phyloP scores from a whole-genome alignment of 2,329 filamentous ascomycete genomes.

The Cordyceps farinosa region DNA sequence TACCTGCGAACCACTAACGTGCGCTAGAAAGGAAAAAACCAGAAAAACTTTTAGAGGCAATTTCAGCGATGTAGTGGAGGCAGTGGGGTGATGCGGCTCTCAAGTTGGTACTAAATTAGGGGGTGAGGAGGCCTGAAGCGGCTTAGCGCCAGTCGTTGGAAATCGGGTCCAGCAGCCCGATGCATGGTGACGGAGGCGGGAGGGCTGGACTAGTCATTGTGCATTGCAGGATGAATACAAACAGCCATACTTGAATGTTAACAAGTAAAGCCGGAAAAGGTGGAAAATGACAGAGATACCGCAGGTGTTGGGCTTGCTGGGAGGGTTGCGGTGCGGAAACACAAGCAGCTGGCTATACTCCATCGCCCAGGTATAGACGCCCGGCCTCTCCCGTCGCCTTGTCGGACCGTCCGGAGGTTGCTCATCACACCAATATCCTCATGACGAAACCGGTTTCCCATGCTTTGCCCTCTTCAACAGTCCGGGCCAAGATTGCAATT shows the following conservation, averaged over 20 bases:
- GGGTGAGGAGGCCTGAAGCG: neutral
- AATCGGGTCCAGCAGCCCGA: neutral
- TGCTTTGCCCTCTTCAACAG: neutral
- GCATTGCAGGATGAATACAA: neutral
- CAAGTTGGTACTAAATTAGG: neutral
- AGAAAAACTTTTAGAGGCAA: neutral
- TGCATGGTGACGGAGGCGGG: neutral
- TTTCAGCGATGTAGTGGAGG: constrained; percentile 8
- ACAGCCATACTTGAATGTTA: too few relatives aligned
- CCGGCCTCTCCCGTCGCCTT: neutral
- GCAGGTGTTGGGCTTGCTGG: too few relatives aligned
- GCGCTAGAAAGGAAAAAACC: neutral
- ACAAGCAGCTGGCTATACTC: too few relatives aligned
- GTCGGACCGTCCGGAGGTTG: neutral
- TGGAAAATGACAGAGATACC: neutral
- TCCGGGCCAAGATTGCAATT: neutral
- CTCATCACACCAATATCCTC: neutral
- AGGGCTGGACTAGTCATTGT: neutral
- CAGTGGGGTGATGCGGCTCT: neutral
- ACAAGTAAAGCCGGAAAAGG: neutral
- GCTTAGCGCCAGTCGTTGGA: neutral
- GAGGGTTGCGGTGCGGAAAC: too few relatives aligned
- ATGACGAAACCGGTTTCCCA: neutral
- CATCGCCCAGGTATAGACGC: neutral
- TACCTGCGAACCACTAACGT: neutral